These are phyloP conservation scores for Naganishia liquefaciens DNA, from an alignment of 1,284 basidiomycete genomes.

Conservation along the genomic window DNA sequence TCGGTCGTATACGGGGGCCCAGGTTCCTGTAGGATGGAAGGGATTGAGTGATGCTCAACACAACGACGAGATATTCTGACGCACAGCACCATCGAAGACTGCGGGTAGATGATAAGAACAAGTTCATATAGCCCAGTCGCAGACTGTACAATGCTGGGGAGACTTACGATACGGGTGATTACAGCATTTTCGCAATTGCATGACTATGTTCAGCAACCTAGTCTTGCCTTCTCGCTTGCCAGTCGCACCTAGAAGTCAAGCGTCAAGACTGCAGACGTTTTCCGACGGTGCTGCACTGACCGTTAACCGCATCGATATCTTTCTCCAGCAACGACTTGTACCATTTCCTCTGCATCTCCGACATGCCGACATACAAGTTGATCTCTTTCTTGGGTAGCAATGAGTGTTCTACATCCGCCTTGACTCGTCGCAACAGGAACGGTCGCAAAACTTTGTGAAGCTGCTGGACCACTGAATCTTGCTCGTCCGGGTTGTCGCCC, in stretches of 20 bases:
- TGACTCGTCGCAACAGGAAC: conserved; percentile 91
- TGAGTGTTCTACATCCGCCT: conserved; percentile 96
- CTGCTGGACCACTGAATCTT: conserved; percentile 90
- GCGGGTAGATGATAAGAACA: not conserved
- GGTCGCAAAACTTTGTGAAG: conserved; percentile 95
- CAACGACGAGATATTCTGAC: conserved; percentile 37
- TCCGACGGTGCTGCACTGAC: conserved; percentile 51
- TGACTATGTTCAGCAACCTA: conserved; percentile 96
- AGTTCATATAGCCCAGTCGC: not conserved
- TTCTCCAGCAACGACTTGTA: conserved; percentile 94
- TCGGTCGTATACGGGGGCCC: conserved; percentile 98
- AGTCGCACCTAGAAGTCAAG: conserved; percentile 63
- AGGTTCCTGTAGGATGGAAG: conserved; percentile 65
- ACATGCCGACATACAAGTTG: conserved; percentile 96
- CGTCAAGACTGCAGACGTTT: not conserved
- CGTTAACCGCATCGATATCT: conserved; percentile 98
- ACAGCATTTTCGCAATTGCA: conserved; percentile 75
- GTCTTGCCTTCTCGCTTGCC: conserved; percentile 99
- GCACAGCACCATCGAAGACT: conserved; percentile 77
- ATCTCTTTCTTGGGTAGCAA: conserved; percentile 98
- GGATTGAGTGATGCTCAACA: conserved; percentile 1
- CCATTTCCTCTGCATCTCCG: conserved; percentile 99
- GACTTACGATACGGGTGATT: conserved; percentile 61
- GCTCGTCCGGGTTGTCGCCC: conserved; percentile 61
- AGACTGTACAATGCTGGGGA: not conserved